These are phyloP conservation scores for Moelleriella libera DNA, from an alignment of 2,329 filamentous ascomycete species.

Conservation along the genomic window DNA sequence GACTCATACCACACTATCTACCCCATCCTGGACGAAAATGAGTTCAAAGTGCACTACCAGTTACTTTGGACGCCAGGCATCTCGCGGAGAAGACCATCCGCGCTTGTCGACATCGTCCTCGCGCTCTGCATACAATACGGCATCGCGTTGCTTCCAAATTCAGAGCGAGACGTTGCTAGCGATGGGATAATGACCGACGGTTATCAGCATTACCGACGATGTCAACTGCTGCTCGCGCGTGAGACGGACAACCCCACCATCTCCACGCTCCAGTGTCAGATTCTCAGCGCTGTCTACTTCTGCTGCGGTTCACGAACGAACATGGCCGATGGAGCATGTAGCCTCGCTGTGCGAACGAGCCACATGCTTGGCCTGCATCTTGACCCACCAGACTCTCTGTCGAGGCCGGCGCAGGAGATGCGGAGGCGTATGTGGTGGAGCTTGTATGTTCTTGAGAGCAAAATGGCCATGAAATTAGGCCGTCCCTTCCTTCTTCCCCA, in stretches of 20 bases:
- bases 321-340: conserved; percentile 25
- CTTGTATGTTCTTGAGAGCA: conserved; percentile 32
- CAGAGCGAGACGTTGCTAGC: not conserved
- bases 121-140: conserved; percentile 36
- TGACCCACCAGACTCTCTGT: conserved; percentile 23
- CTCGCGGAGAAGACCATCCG: conserved; percentile 23
- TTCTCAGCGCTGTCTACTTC: conserved; percentile 29
- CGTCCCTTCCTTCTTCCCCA: conserved; percentile 23
- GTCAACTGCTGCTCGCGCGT: conserved; percentile 25
- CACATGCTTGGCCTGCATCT: conserved; percentile 32
- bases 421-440: conserved; percentile 38
- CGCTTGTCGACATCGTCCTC: conserved; percentile 36
- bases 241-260: conserved; percentile 33
- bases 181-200: conserved; percentile 27
- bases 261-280: conserved; percentile 31
- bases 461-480: conserved; percentile 30
- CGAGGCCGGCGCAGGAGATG: conserved; percentile 22
- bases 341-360: conserved; percentile 27
- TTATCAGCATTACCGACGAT: conserved; percentile 30
- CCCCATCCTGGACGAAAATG: conserved; percentile 26
- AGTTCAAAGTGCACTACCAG: conserved; percentile 27
- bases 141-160: conserved; percentile 6
- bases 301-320: conserved; percentile 33
- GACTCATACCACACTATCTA: conserved; percentile 24
- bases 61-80: conserved; percentile 20